Evolutionary conservation across 176 grass and related monocot species (phyloP).

Genomic region (Bonia amplexicaulis): DNA sequence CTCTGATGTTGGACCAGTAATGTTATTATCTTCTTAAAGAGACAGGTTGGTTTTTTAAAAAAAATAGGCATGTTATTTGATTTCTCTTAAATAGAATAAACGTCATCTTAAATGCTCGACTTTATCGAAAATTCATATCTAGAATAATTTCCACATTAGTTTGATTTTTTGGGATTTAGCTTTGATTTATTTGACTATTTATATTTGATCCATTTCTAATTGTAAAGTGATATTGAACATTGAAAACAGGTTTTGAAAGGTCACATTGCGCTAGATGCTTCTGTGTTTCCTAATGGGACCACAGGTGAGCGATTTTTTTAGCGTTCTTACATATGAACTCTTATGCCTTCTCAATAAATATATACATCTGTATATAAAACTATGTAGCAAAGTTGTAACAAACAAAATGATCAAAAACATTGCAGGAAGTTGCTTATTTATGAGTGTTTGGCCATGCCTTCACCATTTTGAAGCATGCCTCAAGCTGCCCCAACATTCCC

Average conservation of each 20-base stretch:
- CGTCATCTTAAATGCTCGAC: background rate
- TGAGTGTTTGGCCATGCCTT: background rate
- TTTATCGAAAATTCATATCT: background rate
- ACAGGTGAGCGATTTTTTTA: constrained; percentile 52
- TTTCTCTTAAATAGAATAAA: background rate
- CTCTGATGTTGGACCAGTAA: background rate
- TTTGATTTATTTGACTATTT: background rate
- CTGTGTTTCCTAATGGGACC: constrained; percentile 88
- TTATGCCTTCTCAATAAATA: background rate
- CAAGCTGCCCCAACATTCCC: background rate
- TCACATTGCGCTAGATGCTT: constrained; percentile 68
- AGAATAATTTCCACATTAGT: background rate
- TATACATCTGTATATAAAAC: background rate
- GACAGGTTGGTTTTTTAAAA: background rate
- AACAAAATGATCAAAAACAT: background rate
- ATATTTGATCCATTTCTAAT: constrained; percentile 13
- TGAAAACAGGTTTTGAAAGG: constrained; percentile 79
- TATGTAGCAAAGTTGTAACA: background rate
- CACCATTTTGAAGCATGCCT: background rate
- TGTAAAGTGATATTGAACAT: background rate
- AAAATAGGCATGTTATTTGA: background rate
- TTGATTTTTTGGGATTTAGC: background rate
- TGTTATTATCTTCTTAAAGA: background rate
- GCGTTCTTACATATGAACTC: background rate
- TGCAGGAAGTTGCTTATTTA: background rate